Base-by-base conservation (phyloP, 2,329 filamentous ascomycete genomes). In the Dactylellina cionopaga region DNA sequence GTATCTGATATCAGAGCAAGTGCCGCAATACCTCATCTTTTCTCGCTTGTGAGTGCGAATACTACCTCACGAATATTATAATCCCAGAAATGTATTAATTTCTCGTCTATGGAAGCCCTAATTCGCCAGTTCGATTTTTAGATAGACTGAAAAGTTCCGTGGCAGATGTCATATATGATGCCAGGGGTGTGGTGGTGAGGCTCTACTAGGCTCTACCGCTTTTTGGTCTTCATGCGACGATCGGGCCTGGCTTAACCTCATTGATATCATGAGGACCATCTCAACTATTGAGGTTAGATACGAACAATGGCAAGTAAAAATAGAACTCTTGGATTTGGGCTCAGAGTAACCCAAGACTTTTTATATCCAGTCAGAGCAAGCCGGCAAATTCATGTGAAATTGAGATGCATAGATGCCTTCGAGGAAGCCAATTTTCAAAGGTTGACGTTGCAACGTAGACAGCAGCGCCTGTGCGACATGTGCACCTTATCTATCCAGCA, bases 121-220 rank as follows among this genome's bases (percentile, higher is more conserved):
- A 52, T 64, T 46, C 44, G 35, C 43, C 27, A 33, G 10, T 58
- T 47, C 22, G 39, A 27, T 35, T 54, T n/a, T 43, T 31, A 22
- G 24, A 17, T 39, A 17, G 6, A 33, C 35, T 44, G 25, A 58
- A 15, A 44, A 19, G 17, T 63, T 52, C 29, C 68, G 46, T 58
- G 68, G 68, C 47, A 65, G 51, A 72, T 72, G 68, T 72, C 59
- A 72, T 65, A 11, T 37, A 54, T 71, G 59, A 54, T 33, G 52
- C 43, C 11, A 37, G 46, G 24, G 1, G 33, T 24, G 33, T 25
- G 33, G 46, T 11, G 6, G 39, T 44, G 43, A 37, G 31, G 59
- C 25, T 47, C 39, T 43, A 6, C n/a, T 55, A 60, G 29, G 44
- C 52, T 65, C 46, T 25, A 43, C 59, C 44, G 24, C 15, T 58